Percentiles rank a stretch among this genome's conserved stretches.
phyloP scores from a whole-genome alignment of 1,284 basidiomycete species.

The Marasmius fiardii region DNA sequence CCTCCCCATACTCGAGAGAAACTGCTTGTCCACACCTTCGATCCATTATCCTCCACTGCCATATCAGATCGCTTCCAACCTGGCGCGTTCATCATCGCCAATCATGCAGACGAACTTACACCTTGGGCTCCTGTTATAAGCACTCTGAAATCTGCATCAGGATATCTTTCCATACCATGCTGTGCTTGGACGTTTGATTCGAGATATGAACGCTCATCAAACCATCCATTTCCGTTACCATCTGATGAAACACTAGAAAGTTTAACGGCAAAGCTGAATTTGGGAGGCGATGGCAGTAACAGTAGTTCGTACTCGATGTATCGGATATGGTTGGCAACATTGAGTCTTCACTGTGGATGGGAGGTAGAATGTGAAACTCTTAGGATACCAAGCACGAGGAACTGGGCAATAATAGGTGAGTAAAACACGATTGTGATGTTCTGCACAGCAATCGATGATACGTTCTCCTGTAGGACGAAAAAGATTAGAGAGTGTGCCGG shows the following conservation, averaged over 20 bases:
- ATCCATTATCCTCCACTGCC: slow-evolving; percentile 42
- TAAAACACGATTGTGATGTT: slow-evolving; percentile 16
- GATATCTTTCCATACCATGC: slow-evolving; percentile 90
- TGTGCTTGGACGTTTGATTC: slow-evolving; percentile 79
- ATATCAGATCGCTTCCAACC: slow-evolving; percentile 28
- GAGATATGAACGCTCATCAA: slow-evolving; percentile 46
- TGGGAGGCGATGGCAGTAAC: slow-evolving; percentile 54
- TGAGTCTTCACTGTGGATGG: slow-evolving; percentile 79
- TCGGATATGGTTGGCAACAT: slow-evolving; percentile 76
- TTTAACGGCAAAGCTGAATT: slow-evolving; percentile 49
- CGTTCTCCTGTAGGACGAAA: slow-evolving; percentile 25
- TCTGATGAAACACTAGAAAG: slow-evolving; percentile 15
- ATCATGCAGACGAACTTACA: slow-evolving; percentile 95
- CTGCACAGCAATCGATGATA: slow-evolving; percentile 7
- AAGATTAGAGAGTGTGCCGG: slow-evolving; percentile 17
- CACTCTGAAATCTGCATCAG: slow-evolving; percentile 56
- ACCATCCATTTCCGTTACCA: neutral
- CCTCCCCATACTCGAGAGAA: slow-evolving; percentile 52
- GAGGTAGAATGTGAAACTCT: slow-evolving; percentile 81
- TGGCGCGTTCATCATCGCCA: slow-evolving; percentile 83
- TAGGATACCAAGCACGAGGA: slow-evolving; percentile 89
- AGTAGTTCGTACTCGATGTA: slow-evolving; percentile 76
- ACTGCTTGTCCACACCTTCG: slow-evolving; percentile 63
- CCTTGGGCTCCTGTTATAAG: slow-evolving; percentile 83
- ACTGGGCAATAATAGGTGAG: slow-evolving; percentile 87